Base-by-base conservation (phyloP, 768 basidiomycete genomes). In the Panaeolus papilionaceus region DNA sequence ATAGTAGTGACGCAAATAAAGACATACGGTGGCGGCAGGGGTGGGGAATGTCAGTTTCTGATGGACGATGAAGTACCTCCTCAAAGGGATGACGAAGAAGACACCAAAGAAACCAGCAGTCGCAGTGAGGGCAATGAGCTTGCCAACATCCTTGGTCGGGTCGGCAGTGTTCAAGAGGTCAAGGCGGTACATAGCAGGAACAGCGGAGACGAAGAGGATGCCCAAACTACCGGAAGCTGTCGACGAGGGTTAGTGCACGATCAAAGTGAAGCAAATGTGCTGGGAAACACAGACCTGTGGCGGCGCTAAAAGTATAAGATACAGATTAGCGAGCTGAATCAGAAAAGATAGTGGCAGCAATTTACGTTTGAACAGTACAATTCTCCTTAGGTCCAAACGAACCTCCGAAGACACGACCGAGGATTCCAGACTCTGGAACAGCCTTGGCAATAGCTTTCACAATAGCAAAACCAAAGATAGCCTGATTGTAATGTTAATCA, bases 331-430 rank as follows among this genome's bases (percentile, higher is more conserved):
- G 9, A 49, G 7, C 20, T 26, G 7, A 12, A 49, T 26, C 47
- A n/a, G 7, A 7, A 49, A 26, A 18, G n/a, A 12, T 4, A 49
- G 23, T 6, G 11, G 28, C 40, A 40, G 28, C 54, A n/a, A 64
- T 72, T 73, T 58, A 83, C 83, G 79, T 84, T 75, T 88, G 87
- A 33, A 87, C 85, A 3, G 86, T 88, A 75, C 87, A 87, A 72
- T 90, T 89, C 75, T 91, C 89, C 75, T 89, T 89, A 12, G 88
- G 88, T 28, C 86, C 86, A 73, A 89, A 88, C 68, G 83, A 78
- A 18, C 88, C 90, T 12, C 87, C 86, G 20, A 87, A 76, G 47
- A 84, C 72, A 33, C 77, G 76, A 4, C 83, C 81, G 4, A 87
- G 63, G 11, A 85, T 63, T 28, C 84, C 84, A 45, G 79, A 80